phyloP scores from a whole-genome alignment of 1,284 basidiomycete genomes.

The Ganoderma sinense region DNA sequence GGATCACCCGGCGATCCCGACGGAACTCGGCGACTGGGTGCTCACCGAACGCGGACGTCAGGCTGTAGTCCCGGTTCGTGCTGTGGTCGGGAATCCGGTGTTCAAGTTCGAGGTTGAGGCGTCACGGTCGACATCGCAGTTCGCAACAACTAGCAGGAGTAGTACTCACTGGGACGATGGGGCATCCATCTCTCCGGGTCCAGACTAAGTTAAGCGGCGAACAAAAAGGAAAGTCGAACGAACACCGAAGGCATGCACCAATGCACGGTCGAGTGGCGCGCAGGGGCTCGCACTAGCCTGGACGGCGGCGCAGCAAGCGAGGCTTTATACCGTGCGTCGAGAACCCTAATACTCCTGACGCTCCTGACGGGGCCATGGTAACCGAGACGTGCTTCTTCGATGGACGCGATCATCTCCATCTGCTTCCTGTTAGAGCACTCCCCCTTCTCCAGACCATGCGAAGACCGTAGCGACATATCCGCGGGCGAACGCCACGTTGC shows the following conservation, averaged over 20 bases:
- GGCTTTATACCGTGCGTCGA: not conserved
- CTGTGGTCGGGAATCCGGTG: not conserved
- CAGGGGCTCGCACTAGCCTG: not conserved
- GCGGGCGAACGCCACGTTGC: not conserved
- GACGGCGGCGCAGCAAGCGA: not conserved
- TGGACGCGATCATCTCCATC: not conserved
- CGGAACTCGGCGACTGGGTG: too few relatives aligned
- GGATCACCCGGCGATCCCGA: too few relatives aligned
- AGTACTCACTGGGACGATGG: not conserved
- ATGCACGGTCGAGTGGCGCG: too few relatives aligned
- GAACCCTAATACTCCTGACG: not conserved
- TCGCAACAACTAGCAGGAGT: not conserved
- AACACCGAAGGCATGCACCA: not conserved
- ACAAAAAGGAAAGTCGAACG: not conserved
- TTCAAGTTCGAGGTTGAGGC: too few relatives aligned
- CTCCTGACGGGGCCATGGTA: not conserved
- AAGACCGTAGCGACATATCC: not conserved
- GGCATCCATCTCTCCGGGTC: not conserved
- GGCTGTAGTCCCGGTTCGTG: not conserved
- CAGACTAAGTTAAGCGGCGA: not conserved
- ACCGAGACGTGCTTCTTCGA: not conserved
- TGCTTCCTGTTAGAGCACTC: not conserved
- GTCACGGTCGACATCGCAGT: not conserved
- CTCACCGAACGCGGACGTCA: slow-evolving; percentile 4
- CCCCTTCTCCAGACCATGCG: not conserved